phyloP scores from a whole-genome alignment of 2,329 filamentous ascomycete genomes.

The Leptographium wingfieldii region DNA sequence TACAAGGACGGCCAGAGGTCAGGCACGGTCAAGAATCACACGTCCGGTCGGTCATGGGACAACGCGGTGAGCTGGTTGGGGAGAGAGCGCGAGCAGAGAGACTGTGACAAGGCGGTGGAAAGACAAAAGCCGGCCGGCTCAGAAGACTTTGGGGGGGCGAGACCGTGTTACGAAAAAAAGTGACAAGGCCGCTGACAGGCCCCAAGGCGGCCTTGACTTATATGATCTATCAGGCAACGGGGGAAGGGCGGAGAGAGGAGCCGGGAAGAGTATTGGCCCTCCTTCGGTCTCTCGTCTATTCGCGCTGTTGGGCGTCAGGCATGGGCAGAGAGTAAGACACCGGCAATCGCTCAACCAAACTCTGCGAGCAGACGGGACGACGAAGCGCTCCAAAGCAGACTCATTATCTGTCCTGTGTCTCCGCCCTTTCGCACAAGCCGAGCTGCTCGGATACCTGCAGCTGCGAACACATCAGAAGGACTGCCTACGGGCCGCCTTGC shows the following conservation, averaged over 20 bases:
- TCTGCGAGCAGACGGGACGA: background rate
- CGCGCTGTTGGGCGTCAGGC: background rate
- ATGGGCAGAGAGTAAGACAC: background rate
- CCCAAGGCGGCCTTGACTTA: background rate
- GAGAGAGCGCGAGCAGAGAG: no score
- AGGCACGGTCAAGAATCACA: background rate
- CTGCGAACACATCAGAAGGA: conserved; percentile 5
- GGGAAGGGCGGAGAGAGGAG: background rate
- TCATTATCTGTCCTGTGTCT: background rate
- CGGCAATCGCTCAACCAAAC: background rate
- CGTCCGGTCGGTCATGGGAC: background rate
- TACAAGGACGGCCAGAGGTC: background rate
- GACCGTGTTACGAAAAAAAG: background rate
- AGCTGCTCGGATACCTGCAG: conserved; percentile 9
- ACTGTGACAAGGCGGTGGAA: background rate
- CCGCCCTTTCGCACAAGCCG: conserved; percentile 1
- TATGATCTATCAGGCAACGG: background rate
- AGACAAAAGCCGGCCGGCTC: background rate
- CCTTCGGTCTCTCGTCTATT: background rate
- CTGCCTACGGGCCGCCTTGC: conserved; percentile 1
- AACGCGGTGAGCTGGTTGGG: no score
- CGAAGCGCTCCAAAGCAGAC: background rate
- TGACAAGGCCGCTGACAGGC: background rate
- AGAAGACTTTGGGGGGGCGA: background rate
- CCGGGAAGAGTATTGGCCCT: background rate